A percentile compares a stretch with the other conserved stretches of the same genome.
phyloP scores from a whole-genome alignment of 495 filamentous ascomycete species.

The Immersiella caudata region DNA sequence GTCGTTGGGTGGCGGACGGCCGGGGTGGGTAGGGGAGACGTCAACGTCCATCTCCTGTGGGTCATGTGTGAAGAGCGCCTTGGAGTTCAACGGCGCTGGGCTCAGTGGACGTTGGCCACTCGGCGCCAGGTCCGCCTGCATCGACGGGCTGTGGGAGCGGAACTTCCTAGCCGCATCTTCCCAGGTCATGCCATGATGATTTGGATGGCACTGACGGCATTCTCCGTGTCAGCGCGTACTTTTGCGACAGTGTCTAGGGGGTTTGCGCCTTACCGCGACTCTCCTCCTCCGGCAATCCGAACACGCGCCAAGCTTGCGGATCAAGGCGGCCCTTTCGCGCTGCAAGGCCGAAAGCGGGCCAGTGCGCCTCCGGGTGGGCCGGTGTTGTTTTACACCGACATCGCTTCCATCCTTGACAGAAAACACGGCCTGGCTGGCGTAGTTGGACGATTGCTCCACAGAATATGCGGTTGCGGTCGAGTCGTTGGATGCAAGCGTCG shows the following conservation, averaged over 20 bases:
- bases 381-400: slow-evolving; percentile 47
- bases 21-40: slow-evolving; percentile 31
- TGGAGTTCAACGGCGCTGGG: slow-evolving; percentile 40
- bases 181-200: slow-evolving; percentile 56
- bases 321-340: slow-evolving; percentile 52
- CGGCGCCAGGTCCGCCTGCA: slow-evolving; percentile 42
- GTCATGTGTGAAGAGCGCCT: slow-evolving; percentile 42
- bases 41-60: slow-evolving; percentile 47
- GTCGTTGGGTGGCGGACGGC: slow-evolving; percentile 42
- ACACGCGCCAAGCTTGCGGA: slow-evolving; percentile 54
- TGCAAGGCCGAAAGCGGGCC: slow-evolving; percentile 50
- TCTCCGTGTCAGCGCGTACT: slow-evolving; percentile 20
- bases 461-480: slow-evolving; percentile 48
- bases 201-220: slow-evolving; percentile 49
- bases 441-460: slow-evolving; percentile 43
- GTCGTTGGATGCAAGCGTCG: slow-evolving; percentile 43
- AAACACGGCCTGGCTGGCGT: slow-evolving; percentile 46
- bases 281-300: slow-evolving; percentile 50
- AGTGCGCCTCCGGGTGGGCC: slow-evolving; percentile 49
- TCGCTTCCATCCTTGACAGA: slow-evolving; percentile 52
- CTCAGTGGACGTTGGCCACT: slow-evolving; percentile 44
- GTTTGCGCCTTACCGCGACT: slow-evolving; percentile 47
- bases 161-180: slow-evolving; percentile 52
- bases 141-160: slow-evolving; percentile 42
- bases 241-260: background rate